phyloP scores from a whole-genome alignment of 225 moss, liverwort and hornwort species.

The Neckera pumila region DNA sequence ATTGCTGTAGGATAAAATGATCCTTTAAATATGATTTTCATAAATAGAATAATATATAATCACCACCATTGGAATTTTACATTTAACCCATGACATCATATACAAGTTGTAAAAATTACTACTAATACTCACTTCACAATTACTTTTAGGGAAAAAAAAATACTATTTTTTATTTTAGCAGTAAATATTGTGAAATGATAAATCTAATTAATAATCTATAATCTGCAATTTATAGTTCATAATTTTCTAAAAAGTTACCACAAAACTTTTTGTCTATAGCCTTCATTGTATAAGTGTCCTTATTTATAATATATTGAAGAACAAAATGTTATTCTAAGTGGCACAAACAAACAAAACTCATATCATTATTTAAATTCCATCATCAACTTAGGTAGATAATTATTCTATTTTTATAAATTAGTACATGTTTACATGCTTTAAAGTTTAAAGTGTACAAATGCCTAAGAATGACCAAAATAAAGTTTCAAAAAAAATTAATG shows the following conservation, averaged over 20 bases:
- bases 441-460: background rate
- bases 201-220: background rate
- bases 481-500: background rate
- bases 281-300: background rate
- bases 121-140: background rate
- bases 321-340: background rate
- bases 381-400: background rate
- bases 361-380: background rate
- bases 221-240: background rate
- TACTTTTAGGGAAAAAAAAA: fast-evolving
- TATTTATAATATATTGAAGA: background rate
- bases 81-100: background rate
- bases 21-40: background rate
- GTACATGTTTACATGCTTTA: background rate
- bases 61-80: fast-evolving
- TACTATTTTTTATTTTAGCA: background rate
- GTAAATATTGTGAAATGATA: background rate
- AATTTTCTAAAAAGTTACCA: background rate
- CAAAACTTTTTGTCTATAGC: fast-evolving
- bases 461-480: background rate
- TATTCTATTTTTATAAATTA: background rate
- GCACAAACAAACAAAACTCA: fast-evolving
- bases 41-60: background rate
- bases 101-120: background rate
- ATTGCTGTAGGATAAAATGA: background rate